Base-by-base conservation (phyloP, 495 filamentous ascomycete genomes). In the Podospora comata region DNA sequence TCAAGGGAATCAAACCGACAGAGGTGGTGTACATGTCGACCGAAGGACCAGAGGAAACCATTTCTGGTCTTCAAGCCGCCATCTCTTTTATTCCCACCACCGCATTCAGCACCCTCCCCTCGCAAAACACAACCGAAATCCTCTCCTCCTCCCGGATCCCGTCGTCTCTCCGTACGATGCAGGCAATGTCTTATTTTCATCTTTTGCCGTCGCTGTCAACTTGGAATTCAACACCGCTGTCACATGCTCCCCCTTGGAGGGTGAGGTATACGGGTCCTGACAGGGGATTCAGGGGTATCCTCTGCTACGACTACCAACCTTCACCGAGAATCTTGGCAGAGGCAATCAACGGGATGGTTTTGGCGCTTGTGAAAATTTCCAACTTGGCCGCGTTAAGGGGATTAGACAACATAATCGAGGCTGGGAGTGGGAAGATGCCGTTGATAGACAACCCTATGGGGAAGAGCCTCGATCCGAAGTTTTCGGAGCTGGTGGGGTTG, bases 131-230 rank as follows among this genome's bases (percentile, higher is more conserved):
- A 19, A 88, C 84, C 64, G 85, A 90, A 23, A 81, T 86, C 63
- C 82, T 89, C 23, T 80, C 86, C 65, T 80, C 86, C 5, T 85
- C 85, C n/a, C 82, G 88, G 54, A 92, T 89, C 1, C 85, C 90
- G 9, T 84, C 85, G 15, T 87, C 94, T 70, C 75, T 92, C 4
- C 85, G 92, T 64, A 84, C 86, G 28, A 94, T 96, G 91, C 90
- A 93, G 70, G 89, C 86, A 26, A 86, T 92, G 73, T 91, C 92
- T 0, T 94, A 94, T 70, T 93, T 96, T 75, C 88, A 92, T 74
- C 63, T 80, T n/a, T 23, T 44, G 30, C 23, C 34, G 4, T n/a
- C 60, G 2, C 19, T 27, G 23, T 15, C 55, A 28, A 65, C 67
- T 6, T 84, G 82, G 82, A 70, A 79, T 53, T 63, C 78, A 0